A percentile compares a stretch with the other conserved stretches of the same genome.
phyloP scores from a whole-genome alignment of 2,329 filamentous ascomycete species.

The Hirsutella rhossiliensis region DNA sequence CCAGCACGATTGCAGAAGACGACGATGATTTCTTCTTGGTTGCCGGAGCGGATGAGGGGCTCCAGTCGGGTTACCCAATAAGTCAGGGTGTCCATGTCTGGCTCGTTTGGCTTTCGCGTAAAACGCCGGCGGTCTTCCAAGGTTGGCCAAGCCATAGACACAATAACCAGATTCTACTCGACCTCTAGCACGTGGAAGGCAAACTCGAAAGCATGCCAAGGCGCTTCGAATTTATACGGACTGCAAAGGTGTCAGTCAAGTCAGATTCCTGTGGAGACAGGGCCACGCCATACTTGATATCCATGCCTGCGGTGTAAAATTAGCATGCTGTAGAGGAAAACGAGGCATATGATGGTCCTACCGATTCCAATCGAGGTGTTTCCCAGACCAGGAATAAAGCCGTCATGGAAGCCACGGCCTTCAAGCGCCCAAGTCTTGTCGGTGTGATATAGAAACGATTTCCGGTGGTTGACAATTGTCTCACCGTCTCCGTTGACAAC shows the following conservation, averaged over 20 bases:
- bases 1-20: constrained; percentile 63
- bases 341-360: constrained; percentile 2
- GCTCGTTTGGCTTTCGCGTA: constrained; percentile 38
- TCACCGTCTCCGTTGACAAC: constrained; percentile 47
- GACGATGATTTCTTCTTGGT: constrained; percentile 48
- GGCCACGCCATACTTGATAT: constrained; percentile 39
- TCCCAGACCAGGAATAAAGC: constrained; percentile 33
- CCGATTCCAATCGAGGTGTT: constrained; percentile 47
- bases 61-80: constrained; percentile 67
- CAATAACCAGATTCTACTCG: constrained; percentile 48
- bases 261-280: neutral
- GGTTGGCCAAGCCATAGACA: constrained; percentile 73
- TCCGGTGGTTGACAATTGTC: constrained; percentile 48
- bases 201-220: constrained; percentile 28
- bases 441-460: constrained; percentile 44
- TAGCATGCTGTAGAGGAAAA: neutral
- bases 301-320: constrained; percentile 31
- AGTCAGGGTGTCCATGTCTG: constrained; percentile 59
- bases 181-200: constrained; percentile 44
- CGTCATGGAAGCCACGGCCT: constrained; percentile 38
- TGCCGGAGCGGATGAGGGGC: constrained; percentile 44
- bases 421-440: constrained; percentile 52
- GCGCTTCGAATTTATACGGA: constrained; percentile 25
- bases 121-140: constrained; percentile 33
- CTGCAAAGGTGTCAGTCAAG: constrained; percentile 6